Percentiles rank a stretch among this genome's conserved stretches.
These are phyloP conservation scores for Globisporangium yorkense DNA, from an alignment of 352 stramenopile species.

Conservation along the genomic window DNA sequence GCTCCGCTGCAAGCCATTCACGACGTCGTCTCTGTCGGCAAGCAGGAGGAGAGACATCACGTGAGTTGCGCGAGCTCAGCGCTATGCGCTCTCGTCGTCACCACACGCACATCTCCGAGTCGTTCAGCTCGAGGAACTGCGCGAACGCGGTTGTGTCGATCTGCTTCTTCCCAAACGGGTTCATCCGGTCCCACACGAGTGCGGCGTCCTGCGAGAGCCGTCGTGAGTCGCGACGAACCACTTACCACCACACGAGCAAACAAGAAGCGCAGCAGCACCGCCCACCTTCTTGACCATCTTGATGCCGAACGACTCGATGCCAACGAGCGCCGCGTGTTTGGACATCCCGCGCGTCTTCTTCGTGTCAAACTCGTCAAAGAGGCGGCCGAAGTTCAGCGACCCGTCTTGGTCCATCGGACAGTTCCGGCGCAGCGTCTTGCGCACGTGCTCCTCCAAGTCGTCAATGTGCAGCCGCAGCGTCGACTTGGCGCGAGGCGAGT, in stretches of 20 bases:
- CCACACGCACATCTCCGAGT: slow-evolving; percentile 62
- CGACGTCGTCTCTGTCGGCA: slow-evolving; percentile 50
- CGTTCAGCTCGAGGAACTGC: slow-evolving; percentile 69
- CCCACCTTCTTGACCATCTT: slow-evolving; percentile 71
- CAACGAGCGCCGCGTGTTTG: slow-evolving; percentile 37
- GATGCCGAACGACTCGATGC: slow-evolving; percentile 64
- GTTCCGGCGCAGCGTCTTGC: slow-evolving; percentile 58
- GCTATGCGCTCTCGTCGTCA: too few species aligned
- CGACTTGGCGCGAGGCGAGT: slow-evolving; percentile 34
- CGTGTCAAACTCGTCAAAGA: slow-evolving; percentile 74
- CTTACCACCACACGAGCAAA: background rate
- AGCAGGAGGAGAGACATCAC: background rate
- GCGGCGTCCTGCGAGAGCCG: slow-evolving; percentile 37
- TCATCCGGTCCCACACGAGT: slow-evolving; percentile 68
- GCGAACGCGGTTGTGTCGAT: slow-evolving; percentile 50
- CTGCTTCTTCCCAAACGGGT: slow-evolving; percentile 45
- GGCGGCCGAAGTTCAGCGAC: slow-evolving; percentile 58
- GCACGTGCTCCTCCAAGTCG: slow-evolving; percentile 63
- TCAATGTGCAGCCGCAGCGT: slow-evolving; percentile 52
- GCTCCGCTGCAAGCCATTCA: slow-evolving; percentile 51
- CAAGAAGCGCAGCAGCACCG: background rate
- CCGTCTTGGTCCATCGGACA: slow-evolving; percentile 74
- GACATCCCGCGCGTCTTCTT: slow-evolving; percentile 54
- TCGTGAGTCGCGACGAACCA: too few species aligned
- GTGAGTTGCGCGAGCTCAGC: background rate